Conservation (phyloP, 225 moss, liverwort and hornwort genomes). For the Lunularia cruciata region DNA sequence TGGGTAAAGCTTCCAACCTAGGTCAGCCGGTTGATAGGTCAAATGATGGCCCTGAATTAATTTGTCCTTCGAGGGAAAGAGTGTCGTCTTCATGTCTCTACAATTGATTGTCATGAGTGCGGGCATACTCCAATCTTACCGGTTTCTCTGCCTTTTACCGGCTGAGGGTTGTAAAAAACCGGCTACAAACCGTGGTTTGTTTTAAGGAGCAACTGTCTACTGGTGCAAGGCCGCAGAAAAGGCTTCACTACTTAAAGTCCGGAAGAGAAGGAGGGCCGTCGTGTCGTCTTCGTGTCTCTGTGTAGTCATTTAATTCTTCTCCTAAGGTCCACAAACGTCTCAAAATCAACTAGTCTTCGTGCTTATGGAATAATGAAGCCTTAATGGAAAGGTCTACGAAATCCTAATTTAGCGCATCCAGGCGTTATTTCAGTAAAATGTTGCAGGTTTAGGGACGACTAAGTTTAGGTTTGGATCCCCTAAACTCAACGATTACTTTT, state of each 20-base stretch:
- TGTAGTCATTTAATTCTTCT: not conserved
- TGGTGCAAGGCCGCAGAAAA: no score
- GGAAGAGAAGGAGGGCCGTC: no score
- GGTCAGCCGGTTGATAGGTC: not conserved
- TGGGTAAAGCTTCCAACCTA: not conserved
- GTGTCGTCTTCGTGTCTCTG: constrained; percentile 12
- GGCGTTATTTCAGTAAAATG: not conserved
- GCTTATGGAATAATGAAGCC: not conserved
- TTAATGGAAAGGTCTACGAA: not conserved
- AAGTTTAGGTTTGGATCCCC: no score
- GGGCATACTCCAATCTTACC: no score
- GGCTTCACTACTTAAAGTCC: no score
- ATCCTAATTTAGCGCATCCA: not conserved
- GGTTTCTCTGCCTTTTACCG: no score
- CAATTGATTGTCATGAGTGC: not conserved
- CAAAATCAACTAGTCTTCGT: not conserved
- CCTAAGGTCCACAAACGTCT: not conserved
- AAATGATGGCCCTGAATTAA: constrained; percentile 1
- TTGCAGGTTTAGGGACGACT: not conserved
- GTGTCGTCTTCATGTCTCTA: constrained; percentile 12
- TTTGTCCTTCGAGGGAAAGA: not conserved
- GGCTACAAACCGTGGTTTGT: no score
- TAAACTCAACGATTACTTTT: not conserved
- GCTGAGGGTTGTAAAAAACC: no score
- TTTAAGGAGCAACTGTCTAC: no score